Base-by-base conservation (phyloP, 2,329 filamentous ascomycete species). In the Penicillium brevicompactum region DNA sequence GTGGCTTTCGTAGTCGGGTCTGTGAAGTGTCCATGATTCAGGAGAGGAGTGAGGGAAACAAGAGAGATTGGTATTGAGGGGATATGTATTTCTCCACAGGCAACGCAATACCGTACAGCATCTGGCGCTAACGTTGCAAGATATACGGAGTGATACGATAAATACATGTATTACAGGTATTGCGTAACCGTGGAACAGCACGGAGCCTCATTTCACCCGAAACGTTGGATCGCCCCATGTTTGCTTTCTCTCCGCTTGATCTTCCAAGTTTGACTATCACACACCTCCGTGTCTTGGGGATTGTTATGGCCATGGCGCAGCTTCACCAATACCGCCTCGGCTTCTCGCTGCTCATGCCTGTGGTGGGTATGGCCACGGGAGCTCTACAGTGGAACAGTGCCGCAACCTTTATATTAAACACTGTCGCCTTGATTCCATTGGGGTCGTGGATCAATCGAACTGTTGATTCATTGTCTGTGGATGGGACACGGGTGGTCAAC, bases 341-440 rank as follows among this genome's bases (percentile, higher is more conserved):
- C 11, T 87, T 94, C 76, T 94, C 94, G 66, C 68, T 92, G 21
- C 75, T 95, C n/a, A 76, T 94, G 16, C 55, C 93, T 11, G 84
- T 86, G 18, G 89, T 89, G 8, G 90, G 91, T 34, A 88, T 94
- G 59, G 87, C 82, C 1, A 74, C 91, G 47, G 83, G 88, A 64
- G 90, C 86, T 65, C 73, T 84, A 13, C 61, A 74, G 9, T 73
- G 87, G 54, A 78, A 80, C 66, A 76, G 78, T 5, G 78, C 86
- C 47, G 79, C 79, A 16, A 78, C 91, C 48, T 95, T 95, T 67
- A 82, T 90, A 48, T 81, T 95, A 75, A 95, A 95, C 76, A 95
- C 95, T 66, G 82, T 94, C 54, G 91, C 91, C 61, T 92, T 95
- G 61, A 86, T 94, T 50, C 91, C 91, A 0, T 79, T 95, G 18